Conservation (phyloP, 306 rosid genomes). For the Prosopis cineraria region DNA sequence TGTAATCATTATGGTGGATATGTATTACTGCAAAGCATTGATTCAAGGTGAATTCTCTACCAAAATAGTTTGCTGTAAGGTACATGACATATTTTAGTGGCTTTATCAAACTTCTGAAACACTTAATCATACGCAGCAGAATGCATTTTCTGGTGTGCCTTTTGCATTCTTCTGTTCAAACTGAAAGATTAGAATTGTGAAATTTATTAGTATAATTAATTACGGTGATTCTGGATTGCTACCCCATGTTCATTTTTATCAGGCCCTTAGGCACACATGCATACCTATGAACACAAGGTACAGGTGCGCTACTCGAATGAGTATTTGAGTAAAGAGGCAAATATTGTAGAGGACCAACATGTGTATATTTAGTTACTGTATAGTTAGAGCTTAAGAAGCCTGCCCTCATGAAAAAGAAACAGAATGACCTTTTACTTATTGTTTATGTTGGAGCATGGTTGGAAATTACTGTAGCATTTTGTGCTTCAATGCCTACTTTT, state of each 20-base stretch:
- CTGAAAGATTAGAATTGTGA: conserved; percentile 7
- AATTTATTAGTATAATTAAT: neutral
- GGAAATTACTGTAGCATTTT: conserved; percentile 22
- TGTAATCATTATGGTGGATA: conserved; percentile 10
- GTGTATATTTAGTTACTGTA: neutral
- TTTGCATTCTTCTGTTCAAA: conserved; percentile 10
- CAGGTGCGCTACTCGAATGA: neutral
- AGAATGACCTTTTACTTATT: conserved; percentile 3
- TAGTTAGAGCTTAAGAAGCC: neutral
- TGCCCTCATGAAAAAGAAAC: neutral
- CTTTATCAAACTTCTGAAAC: conserved; percentile 11
- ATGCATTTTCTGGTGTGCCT: neutral
- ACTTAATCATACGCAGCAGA: conserved; percentile 7
- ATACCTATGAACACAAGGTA: neutral
- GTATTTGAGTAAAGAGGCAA: neutral
- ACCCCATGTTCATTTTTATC: neutral
- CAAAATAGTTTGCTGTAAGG: conserved; percentile 9
- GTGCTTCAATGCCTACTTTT: conserved; percentile 1
- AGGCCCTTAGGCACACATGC: neutral
- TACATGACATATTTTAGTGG: conserved; percentile 9
- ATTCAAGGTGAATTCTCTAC: conserved; percentile 16
- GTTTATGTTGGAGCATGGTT: conserved; percentile 14
- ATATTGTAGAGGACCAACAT: conserved; percentile 17
- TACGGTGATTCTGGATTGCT: neutral
- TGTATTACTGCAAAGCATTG: conserved; percentile 36